Percentiles rank a stretch among this genome's conserved stretches.
Evolutionary conservation across 2,329 filamentous ascomycete genomes (phyloP).

Genomic region (Hymenoscyphus repandus): DNA sequence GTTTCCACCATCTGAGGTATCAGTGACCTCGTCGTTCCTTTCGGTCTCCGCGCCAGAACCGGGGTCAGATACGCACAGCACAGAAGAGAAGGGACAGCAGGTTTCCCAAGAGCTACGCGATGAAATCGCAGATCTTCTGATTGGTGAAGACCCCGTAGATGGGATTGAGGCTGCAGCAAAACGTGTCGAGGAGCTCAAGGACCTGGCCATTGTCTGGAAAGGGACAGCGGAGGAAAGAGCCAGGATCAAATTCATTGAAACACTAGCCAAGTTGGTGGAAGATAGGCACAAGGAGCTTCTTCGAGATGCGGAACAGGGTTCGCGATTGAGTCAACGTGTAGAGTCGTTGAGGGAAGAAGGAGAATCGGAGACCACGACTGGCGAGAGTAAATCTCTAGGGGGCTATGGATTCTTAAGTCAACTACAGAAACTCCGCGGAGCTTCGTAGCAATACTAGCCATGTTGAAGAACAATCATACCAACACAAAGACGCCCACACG

Average conservation of each 20-base stretch:
- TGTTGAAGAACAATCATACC: conserved; percentile 1
- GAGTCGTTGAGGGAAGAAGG: conserved; percentile 23
- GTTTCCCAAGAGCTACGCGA: conserved; percentile 64
- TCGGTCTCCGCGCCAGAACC: conserved; percentile 83
- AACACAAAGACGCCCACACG: background rate
- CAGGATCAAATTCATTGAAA: conserved; percentile 73
- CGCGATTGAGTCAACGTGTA: conserved; percentile 21
- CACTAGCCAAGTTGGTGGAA: conserved; percentile 75
- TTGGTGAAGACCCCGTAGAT: conserved; percentile 52
- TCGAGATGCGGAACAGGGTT: conserved; percentile 28
- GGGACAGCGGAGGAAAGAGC: conserved; percentile 95
- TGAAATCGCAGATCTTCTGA: conserved; percentile 67
- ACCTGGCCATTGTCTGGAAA: conserved; percentile 79
- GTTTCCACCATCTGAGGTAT: conserved; percentile 81
- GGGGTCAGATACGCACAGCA: conserved; percentile 58
- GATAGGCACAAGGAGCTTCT: conserved; percentile 47
- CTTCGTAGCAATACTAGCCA: conserved; percentile 15
- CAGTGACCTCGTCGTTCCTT: conserved; percentile 77
- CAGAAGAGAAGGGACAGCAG: conserved; percentile 82
- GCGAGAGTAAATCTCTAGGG: conserved; percentile 22
- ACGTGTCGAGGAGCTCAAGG: conserved; percentile 71
- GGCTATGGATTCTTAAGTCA: conserved; percentile 34
- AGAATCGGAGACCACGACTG: conserved; percentile 7
- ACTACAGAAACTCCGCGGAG: conserved; percentile 31
- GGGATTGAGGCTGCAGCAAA: conserved; percentile 70